A percentile compares a stretch with the other conserved stretches of the same genome.
Conservation (phyloP, 768 basidiomycete species). For the Suillus tomentosus region DNA sequence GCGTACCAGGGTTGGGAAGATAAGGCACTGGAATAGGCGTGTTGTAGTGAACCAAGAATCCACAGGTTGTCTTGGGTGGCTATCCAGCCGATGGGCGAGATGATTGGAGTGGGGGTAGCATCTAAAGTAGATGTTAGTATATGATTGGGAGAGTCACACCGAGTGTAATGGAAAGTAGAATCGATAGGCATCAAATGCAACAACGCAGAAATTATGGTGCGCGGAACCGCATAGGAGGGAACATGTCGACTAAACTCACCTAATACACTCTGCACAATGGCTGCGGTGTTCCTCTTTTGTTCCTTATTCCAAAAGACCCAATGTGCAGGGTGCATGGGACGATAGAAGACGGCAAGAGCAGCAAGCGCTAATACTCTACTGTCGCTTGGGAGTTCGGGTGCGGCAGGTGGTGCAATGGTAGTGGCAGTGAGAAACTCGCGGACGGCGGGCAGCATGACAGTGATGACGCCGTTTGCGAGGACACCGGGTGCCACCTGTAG, state of each 20-base stretch:
- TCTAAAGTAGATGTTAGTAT: conserved; percentile 19
- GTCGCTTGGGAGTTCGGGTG: conserved; percentile 41
- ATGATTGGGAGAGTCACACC: background rate
- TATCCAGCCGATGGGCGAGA: conserved; percentile 39
- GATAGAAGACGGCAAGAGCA: conserved; percentile 60
- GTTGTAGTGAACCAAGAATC: conserved; percentile 35
- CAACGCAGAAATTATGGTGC: background rate
- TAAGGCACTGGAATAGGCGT: conserved; percentile 29
- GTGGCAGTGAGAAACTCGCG: conserved; percentile 47
- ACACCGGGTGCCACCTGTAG: conserved; percentile 37
- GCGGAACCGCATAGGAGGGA: background rate
- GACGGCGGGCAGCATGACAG: conserved; percentile 50
- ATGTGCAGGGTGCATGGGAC: conserved; percentile 55
- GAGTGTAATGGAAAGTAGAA: background rate
- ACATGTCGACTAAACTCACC: conserved; percentile 41
- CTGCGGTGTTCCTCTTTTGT: conserved; percentile 49
- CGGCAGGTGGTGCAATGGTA: conserved; percentile 42
- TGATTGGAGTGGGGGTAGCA: conserved; percentile 32
- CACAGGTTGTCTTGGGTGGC: conserved; percentile 35
- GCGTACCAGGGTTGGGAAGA: conserved; percentile 31
- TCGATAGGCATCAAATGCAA: background rate
- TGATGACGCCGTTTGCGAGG: conserved; percentile 43
- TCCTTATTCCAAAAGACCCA: conserved; percentile 66
- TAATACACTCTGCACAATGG: conserved; percentile 53
- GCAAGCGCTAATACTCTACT: conserved; percentile 53